A percentile compares a stretch with the other conserved stretches of the same genome.
Evolutionary conservation across 306 rosid species (phyloP).

Genomic region (Prunus salicina): DNA sequence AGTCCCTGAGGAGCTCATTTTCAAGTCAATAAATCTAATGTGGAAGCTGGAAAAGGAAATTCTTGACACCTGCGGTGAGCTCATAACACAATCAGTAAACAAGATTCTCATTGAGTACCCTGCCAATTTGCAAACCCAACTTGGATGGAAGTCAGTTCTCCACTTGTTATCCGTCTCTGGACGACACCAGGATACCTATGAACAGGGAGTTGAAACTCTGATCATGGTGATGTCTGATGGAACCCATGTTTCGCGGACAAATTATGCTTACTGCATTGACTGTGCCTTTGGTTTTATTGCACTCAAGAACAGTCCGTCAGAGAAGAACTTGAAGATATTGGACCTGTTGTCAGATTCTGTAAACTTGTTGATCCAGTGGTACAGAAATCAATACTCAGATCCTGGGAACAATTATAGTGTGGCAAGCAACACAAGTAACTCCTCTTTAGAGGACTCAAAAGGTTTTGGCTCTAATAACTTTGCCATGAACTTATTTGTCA

Average conservation of each 20-base stretch:
- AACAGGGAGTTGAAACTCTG: constrained; percentile 64
- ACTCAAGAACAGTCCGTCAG: constrained; percentile 76
- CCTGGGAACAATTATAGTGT: constrained; percentile 41
- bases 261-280: constrained; percentile 65
- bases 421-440: constrained; percentile 52
- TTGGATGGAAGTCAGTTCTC: constrained; percentile 80
- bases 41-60: constrained; percentile 92
- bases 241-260: constrained; percentile 39
- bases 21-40: constrained; percentile 84
- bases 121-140: constrained; percentile 64
- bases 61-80: constrained; percentile 63
- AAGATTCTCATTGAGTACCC: constrained; percentile 58
- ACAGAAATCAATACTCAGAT: constrained; percentile 49
- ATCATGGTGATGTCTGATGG: constrained; percentile 58
- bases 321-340: constrained; percentile 67
- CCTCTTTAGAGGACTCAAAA: constrained; percentile 58
- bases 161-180: constrained; percentile 72
- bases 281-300: constrained; percentile 73
- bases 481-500: constrained; percentile 58
- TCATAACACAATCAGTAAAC: constrained; percentile 49
- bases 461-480: constrained; percentile 43
- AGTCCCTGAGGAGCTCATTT: constrained; percentile 65
- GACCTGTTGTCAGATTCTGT: constrained; percentile 65
- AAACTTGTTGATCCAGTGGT: constrained; percentile 64
- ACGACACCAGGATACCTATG: constrained; percentile 67